A percentile compares a stretch with the other conserved stretches of the same genome.
Conservation (phyloP, 495 filamentous ascomycete species). For the Tuber magnatum region DNA sequence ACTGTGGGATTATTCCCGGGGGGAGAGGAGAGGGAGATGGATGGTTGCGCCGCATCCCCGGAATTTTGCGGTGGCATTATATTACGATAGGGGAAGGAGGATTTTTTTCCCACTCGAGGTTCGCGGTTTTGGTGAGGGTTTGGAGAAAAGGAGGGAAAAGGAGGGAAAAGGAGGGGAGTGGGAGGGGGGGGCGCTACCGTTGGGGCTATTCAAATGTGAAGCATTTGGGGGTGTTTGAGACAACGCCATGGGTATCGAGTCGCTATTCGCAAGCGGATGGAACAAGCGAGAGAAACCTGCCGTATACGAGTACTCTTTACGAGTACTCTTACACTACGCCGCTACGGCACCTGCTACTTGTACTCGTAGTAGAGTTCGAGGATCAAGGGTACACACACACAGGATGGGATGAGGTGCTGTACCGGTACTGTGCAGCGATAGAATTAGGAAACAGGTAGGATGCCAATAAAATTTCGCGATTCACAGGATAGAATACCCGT, state of each 20-base stretch:
- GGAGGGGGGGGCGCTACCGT: background rate
- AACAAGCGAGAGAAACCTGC: too few species aligned
- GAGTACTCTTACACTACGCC: too few species aligned
- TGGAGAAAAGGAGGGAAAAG: background rate
- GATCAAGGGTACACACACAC: background rate
- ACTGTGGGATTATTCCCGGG: background rate
- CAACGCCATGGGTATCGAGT: background rate
- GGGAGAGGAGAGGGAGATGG: background rate
- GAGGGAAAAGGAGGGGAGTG: background rate
- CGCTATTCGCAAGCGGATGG: background rate
- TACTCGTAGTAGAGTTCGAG: background rate
- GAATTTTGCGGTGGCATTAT: background rate
- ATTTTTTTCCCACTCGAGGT: background rate
- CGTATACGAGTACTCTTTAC: too few species aligned
- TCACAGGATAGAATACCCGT: background rate
- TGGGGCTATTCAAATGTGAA: constrained; percentile 3
- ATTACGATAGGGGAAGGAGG: background rate
- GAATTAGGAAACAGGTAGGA: background rate
- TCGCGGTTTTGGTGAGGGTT: background rate
- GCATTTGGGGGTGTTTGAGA: constrained; percentile 1
- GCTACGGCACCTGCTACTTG: too few species aligned
- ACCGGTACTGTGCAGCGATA: background rate
- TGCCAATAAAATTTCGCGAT: background rate
- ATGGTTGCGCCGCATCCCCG: background rate
- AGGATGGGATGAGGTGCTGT: background rate